Evolutionary conservation across 805 yeast genomes (phyloP).

Genomic region (Zygosaccharomyces rouxii): DNA sequence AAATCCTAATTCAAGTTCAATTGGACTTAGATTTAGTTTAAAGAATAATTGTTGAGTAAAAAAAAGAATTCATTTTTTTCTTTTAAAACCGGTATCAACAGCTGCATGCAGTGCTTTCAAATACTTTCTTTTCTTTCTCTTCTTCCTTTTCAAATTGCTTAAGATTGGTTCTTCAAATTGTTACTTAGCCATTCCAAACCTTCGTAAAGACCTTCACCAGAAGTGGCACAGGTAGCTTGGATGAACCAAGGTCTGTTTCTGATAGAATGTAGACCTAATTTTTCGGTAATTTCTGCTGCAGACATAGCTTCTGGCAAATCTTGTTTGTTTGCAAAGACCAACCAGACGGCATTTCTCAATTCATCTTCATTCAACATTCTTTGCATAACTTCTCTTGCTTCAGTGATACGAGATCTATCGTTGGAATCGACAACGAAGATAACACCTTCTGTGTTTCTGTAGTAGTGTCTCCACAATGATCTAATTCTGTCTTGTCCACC

Average conservation of each 20-base stretch:
- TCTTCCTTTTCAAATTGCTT: constrained; percentile 8
- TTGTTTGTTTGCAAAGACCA: constrained; percentile 97
- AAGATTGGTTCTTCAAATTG: constrained; percentile 71
- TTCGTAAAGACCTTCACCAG: constrained; percentile 97
- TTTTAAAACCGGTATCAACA: neutral
- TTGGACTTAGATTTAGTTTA: neutral
- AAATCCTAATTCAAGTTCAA: constrained; percentile 1
- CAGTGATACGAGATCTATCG: constrained; percentile 96
- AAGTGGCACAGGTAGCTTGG: constrained; percentile 98
- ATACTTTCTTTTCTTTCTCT: neutral
- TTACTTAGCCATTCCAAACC: constrained; percentile 96
- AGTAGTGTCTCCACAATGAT: constrained; percentile 98
- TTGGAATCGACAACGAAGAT: constrained; percentile 96
- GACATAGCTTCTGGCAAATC: constrained; percentile 99
- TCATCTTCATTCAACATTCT: constrained; percentile 98
- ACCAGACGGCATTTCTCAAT: constrained; percentile 90
- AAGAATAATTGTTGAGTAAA: neutral
- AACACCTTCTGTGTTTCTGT: constrained; percentile 98
- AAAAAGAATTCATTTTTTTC: neutral
- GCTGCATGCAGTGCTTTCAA: neutral
- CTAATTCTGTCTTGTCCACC: constrained; percentile 99
- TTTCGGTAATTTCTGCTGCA: constrained; percentile 97
- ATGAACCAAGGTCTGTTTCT: constrained; percentile 99
- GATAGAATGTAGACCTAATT: constrained; percentile 92
- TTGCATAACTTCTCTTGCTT: constrained; percentile 97